Evolutionary conservation across 805 yeast genomes (phyloP).

Genomic region (Kluyveromyces wickerhamii): DNA sequence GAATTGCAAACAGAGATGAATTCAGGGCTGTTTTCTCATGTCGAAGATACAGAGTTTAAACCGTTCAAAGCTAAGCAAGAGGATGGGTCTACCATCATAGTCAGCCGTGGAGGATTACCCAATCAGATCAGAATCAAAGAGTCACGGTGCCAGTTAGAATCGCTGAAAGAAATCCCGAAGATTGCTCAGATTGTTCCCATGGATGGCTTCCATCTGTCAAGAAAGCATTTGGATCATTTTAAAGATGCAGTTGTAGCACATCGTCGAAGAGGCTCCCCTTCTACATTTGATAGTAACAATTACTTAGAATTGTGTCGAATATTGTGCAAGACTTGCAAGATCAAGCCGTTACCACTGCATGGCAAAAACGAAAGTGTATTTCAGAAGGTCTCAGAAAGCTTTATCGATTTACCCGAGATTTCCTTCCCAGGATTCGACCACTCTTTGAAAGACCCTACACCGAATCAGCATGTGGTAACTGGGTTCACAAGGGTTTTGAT

Average conservation of each 20-base stretch:
- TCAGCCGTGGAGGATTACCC: constrained; percentile 27
- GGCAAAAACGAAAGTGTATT: constrained; percentile 8
- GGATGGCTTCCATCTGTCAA: constrained; percentile 73
- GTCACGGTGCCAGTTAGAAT: not conserved
- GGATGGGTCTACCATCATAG: constrained; percentile 14
- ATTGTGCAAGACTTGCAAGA: constrained; percentile 14
- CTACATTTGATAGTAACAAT: constrained; percentile 63
- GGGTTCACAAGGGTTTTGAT: constrained; percentile 47
- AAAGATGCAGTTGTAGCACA: constrained; percentile 51
- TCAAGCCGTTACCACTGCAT: constrained; percentile 14
- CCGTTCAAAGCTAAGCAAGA: constrained; percentile 18
- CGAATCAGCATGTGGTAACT: constrained; percentile 40
- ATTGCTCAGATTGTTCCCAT: constrained; percentile 49
- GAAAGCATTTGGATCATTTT: constrained; percentile 39
- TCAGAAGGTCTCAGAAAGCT: constrained; percentile 15
- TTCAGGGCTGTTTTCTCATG: constrained; percentile 14
- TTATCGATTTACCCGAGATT: constrained; percentile 31
- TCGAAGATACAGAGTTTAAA: constrained; percentile 17
- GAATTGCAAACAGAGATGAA: constrained; percentile 10
- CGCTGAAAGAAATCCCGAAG: constrained; percentile 10
- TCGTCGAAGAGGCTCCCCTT: constrained; percentile 73
- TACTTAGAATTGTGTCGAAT: constrained; percentile 20
- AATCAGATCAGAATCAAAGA: constrained; percentile 17
- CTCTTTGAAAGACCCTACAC: constrained; percentile 61
- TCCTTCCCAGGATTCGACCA: constrained; percentile 71